Conservation (phyloP, 257 asterid species). For the Scutellaria barbata region DNA sequence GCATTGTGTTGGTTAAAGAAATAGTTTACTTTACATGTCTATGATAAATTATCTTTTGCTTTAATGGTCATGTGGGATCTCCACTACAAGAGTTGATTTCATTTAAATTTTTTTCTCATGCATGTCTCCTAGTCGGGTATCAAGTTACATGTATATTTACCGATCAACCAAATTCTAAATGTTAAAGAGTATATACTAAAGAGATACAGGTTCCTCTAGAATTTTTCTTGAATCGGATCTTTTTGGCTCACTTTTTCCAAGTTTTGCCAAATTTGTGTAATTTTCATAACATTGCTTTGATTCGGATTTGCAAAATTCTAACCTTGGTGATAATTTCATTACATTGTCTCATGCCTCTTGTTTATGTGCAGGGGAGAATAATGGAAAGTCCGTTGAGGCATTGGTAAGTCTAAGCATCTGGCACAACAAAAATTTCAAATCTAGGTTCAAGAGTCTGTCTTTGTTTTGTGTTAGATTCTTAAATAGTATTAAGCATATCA, state of each 20-base stretch:
- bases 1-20: not conserved
- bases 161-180: no score
- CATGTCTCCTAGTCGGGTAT: no score
- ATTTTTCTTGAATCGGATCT: not conserved
- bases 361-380: constrained; percentile 55
- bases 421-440: not conserved
- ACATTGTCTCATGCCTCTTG: constrained; percentile 23
- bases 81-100: no score
- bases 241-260: no score
- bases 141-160: no score
- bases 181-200: not conserved
- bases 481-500: not conserved
- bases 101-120: no score
- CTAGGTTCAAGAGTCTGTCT: not conserved
- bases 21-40: not conserved
- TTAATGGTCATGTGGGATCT: not conserved
- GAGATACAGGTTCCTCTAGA: not conserved
- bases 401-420: constrained; percentile 47
- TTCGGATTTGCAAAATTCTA: not conserved
- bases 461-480: not conserved
- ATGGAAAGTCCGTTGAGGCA: constrained; percentile 66
- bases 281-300: constrained; percentile 16
- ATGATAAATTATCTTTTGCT: not conserved
- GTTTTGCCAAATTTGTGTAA: not conserved
- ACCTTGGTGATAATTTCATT: not conserved